These are phyloP conservation scores for Podospora fimiseda DNA, from an alignment of 495 filamentous ascomycete species.

Conservation along the genomic window DNA sequence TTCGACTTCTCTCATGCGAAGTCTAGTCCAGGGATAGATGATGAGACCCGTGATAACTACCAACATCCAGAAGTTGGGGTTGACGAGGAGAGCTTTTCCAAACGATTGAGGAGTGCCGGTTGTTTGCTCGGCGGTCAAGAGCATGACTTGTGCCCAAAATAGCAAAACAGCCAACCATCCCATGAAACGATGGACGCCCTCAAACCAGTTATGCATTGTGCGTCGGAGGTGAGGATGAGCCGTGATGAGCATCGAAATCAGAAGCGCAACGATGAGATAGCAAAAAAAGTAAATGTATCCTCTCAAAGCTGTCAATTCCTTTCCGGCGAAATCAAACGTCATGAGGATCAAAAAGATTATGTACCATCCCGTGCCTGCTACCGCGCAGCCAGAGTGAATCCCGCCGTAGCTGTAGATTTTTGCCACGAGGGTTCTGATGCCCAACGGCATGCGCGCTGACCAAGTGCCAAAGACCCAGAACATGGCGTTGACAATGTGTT, in stretches of 20 bases:
- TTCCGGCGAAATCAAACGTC: slow-evolving; percentile 37
- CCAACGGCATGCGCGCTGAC: slow-evolving; percentile 55
- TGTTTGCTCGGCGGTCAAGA: slow-evolving; percentile 14
- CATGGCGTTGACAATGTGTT: slow-evolving; percentile 66
- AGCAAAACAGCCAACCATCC: slow-evolving; percentile 56
- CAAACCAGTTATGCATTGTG: slow-evolving; percentile 57
- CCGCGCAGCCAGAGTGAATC: slow-evolving; percentile 64
- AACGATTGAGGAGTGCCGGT: slow-evolving; percentile 1
- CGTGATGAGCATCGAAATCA: slow-evolving; percentile 35
- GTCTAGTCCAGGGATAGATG: slow-evolving; percentile 61
- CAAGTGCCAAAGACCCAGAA: slow-evolving; percentile 53
- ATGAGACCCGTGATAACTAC: slow-evolving; percentile 52
- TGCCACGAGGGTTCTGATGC: slow-evolving; percentile 56
- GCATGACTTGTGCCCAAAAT: slow-evolving; percentile 50
- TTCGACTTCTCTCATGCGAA: slow-evolving; percentile 53
- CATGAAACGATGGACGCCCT: slow-evolving; percentile 59
- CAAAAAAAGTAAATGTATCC: slow-evolving; percentile 43
- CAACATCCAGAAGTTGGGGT: slow-evolving; percentile 66
- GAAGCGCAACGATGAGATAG: slow-evolving; percentile 37
- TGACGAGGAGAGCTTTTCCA: slow-evolving; percentile 39
- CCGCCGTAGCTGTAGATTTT: slow-evolving; percentile 77
- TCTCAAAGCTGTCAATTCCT: slow-evolving; percentile 31
- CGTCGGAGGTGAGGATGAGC: slow-evolving; percentile 49
- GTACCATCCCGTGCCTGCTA: slow-evolving; percentile 67
- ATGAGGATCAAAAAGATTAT: slow-evolving; percentile 38